These are phyloP conservation scores for Ophiorrhiza pumila DNA, from an alignment of 257 asterid genomes.

Conservation along the genomic window DNA sequence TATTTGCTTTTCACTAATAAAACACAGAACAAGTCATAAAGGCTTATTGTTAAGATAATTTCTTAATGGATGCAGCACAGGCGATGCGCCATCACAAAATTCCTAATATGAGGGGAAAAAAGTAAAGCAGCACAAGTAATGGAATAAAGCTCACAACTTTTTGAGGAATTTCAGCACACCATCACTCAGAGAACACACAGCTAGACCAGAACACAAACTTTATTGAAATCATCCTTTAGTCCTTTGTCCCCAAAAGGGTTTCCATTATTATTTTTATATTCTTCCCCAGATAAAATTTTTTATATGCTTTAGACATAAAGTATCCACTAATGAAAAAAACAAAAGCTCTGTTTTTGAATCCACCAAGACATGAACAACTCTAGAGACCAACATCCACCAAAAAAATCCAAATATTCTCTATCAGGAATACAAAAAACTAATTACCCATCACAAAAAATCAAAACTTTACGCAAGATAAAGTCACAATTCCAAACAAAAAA, in stretches of 20 bases:
- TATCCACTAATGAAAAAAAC: constrained; percentile 1
- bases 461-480: not conserved
- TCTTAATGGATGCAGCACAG: not conserved
- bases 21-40: constrained; percentile 2
- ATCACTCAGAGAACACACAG: not conserved
- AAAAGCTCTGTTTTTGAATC: not conserved
- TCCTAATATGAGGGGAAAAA: not conserved
- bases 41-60: not conserved
- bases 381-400: not conserved
- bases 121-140: not conserved
- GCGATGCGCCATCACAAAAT: not conserved
- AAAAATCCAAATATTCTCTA: constrained; percentile 7
- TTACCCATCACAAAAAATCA: not conserved
- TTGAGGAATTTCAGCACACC: not conserved
- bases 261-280: not conserved
- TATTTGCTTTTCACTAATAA: not conserved
- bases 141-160: constrained; percentile 3
- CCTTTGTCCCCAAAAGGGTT: constrained; percentile 6
- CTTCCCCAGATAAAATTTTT: constrained; percentile 6
- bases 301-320: not conserved
- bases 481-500: not conserved
- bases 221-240: not conserved
- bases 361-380: not conserved
- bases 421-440: not conserved
- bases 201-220: not conserved